A percentile compares a stretch with the other conserved stretches of the same genome.
These are phyloP conservation scores for Pontederia crassipes DNA, from an alignment of 176 grass and related monocot species.

Conservation along the genomic window DNA sequence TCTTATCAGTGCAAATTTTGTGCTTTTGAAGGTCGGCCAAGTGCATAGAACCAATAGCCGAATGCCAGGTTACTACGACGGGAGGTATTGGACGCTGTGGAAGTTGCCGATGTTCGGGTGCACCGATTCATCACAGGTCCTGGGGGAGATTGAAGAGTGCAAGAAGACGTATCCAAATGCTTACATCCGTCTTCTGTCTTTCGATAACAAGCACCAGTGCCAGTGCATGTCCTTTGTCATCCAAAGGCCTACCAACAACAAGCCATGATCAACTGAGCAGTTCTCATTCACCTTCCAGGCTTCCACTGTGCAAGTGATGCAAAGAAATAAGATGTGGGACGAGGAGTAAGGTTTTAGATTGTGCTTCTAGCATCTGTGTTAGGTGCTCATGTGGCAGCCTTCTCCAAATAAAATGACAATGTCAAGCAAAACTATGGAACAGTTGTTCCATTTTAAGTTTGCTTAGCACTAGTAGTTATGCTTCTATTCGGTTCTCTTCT, in stretches of 20 bases:
- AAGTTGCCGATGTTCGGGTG: conserved; percentile 66
- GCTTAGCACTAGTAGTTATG: too few species aligned
- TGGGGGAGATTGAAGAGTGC: conserved; percentile 41
- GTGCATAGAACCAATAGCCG: conserved; percentile 43
- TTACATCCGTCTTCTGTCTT: conserved; percentile 46
- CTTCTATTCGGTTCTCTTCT: too few species aligned
- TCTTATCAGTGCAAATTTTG: conserved; percentile 1
- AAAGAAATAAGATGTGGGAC: too few species aligned
- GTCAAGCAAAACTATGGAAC: too few species aligned
- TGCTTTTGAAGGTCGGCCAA: conserved; percentile 18
- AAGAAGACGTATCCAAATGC: conserved; percentile 38
- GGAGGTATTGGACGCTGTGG: conserved; percentile 61
- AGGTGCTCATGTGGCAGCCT: too few species aligned
- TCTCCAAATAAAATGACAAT: too few species aligned
- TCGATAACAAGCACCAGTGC: conserved; percentile 42
- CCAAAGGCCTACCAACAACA: conserved; percentile 24
- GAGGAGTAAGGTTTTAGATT: too few species aligned
- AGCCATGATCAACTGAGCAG: too few species aligned
- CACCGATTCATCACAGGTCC: conserved; percentile 35
- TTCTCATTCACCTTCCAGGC: too few species aligned
- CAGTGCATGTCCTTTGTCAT: conserved; percentile 61
- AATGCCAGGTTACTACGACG: conserved; percentile 63
- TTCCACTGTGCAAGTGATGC: too few species aligned
- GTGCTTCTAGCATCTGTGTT: too few species aligned
- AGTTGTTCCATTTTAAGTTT: too few species aligned